phyloP scores from a whole-genome alignment of 2,329 filamentous ascomycete species.

The Sporothrix euskadiensis region DNA sequence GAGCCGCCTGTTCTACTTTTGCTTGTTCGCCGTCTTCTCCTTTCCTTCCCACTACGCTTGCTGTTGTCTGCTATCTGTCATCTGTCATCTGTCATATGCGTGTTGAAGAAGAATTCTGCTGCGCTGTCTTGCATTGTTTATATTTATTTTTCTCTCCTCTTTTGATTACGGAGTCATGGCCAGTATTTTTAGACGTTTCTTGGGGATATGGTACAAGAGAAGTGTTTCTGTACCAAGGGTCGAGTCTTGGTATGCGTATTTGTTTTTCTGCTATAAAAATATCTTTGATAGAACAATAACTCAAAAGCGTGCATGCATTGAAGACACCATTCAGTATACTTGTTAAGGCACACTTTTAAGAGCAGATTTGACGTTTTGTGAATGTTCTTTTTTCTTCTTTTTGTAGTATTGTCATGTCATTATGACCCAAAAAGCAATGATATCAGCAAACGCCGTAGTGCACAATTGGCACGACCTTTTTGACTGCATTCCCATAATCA shows the following conservation, averaged over 20 bases:
- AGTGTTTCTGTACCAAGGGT: not conserved
- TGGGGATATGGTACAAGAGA: not conserved
- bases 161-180: not conserved
- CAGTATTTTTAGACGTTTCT: not conserved
- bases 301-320: not conserved
- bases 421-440: not conserved
- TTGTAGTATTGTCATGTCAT: not conserved
- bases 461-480: not conserved
- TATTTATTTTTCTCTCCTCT: not conserved
- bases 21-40: no score
- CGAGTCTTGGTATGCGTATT: not conserved
- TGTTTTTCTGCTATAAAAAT: not conserved
- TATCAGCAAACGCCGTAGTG: not conserved
- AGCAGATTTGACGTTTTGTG: not conserved
- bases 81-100: no score
- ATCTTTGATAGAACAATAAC: slow-evolving; percentile 7
- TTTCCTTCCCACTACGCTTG: no score
- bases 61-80: no score
- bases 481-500: not conserved
- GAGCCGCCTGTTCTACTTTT: not conserved
- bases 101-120: not conserved
- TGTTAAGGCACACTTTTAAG: not conserved
- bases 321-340: not conserved
- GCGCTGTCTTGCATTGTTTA: not conserved
- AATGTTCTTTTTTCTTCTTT: not conserved